These are phyloP conservation scores for Trichoderma sp. DNA, from an alignment of 2,329 filamentous ascomycete genomes.

Conservation along the genomic window DNA sequence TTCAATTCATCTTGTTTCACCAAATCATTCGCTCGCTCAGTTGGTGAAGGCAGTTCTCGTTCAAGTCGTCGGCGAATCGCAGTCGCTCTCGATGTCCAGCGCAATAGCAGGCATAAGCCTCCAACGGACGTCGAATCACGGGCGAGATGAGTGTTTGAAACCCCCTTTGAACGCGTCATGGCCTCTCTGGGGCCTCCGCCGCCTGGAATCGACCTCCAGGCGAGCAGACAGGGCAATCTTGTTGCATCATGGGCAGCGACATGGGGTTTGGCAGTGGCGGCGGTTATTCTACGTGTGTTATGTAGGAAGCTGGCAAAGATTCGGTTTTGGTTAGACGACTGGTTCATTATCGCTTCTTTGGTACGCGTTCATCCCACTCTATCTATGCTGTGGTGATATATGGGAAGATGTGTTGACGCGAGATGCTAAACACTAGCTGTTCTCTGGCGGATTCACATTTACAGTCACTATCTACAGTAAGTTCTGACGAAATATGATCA, in stretches of 20 bases:
- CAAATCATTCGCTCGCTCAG: not conserved
- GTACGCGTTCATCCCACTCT: not conserved
- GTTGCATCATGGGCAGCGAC: constrained; percentile 8
- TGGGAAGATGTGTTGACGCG: not conserved
- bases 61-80: not conserved
- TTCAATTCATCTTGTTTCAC: not conserved
- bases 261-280: constrained; percentile 13
- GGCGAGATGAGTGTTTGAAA: not conserved
- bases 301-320: not conserved
- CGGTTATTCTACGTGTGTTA: not conserved
- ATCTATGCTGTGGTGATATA: not conserved
- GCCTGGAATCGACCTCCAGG: constrained; percentile 1
- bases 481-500: not conserved
- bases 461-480: constrained; percentile 13
- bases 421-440: not conserved
- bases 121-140: not conserved
- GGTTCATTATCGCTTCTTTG: constrained; percentile 18
- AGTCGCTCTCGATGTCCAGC: not conserved
- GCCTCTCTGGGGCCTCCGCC: not conserved
- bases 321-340: constrained; percentile 19
- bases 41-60: not conserved
- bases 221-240: not conserved
- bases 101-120: not conserved
- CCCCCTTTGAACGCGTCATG: not conserved
- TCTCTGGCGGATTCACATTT: constrained; percentile 14